Conservation (phyloP, 805 yeast genomes). For the Candida methanosorbosa region DNA sequence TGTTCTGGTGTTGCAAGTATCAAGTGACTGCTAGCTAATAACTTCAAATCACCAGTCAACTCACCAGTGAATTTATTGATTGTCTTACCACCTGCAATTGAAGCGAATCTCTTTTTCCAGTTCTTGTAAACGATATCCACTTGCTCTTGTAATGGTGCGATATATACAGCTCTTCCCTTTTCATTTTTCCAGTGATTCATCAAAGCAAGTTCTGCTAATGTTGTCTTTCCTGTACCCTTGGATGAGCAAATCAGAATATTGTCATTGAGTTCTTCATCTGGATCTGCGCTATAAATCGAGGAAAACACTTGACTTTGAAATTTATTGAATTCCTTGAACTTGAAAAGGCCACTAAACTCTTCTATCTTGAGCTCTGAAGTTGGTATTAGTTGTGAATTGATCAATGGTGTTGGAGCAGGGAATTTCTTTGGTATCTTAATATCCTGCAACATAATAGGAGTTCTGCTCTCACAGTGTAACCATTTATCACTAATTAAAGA, state of each 20-base stretch:
- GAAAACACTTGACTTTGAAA: conserved; percentile 69
- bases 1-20: conserved; percentile 73
- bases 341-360: conserved; percentile 38
- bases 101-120: conserved; percentile 47
- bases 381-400: conserved; percentile 43
- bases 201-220: conserved; percentile 63
- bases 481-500: conserved; percentile 73
- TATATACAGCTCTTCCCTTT: conserved; percentile 62
- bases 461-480: conserved; percentile 63
- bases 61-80: conserved; percentile 56
- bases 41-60: conserved; percentile 39
- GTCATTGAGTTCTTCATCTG: conserved; percentile 8
- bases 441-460: conserved; percentile 48
- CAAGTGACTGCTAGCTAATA: conserved; percentile 55
- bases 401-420: conserved; percentile 50
- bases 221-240: conserved; percentile 71
- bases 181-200: conserved; percentile 64
- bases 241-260: conserved; percentile 62
- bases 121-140: conserved; percentile 35
- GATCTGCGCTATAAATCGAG: conserved; percentile 46
- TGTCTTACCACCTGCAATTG: conserved; percentile 46
- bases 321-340: conserved; percentile 52
- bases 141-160: conserved; percentile 54
- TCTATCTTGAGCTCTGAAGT: conserved; percentile 36
- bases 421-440: conserved; percentile 54